phyloP scores from a whole-genome alignment of 768 basidiomycete species.

The Leccinum ochraceum region DNA sequence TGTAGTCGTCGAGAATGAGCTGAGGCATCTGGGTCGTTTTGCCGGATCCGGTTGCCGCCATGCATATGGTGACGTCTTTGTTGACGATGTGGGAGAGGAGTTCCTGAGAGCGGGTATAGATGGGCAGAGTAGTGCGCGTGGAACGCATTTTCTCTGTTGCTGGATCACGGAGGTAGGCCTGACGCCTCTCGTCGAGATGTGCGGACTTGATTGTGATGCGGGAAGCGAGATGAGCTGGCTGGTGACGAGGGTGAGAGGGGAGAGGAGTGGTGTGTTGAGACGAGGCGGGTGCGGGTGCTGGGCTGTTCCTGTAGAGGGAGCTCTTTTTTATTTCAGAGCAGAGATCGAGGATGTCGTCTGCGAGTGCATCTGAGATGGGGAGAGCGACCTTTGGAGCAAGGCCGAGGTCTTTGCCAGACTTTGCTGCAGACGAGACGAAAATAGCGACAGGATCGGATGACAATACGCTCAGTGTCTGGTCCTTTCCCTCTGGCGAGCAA shows the following conservation, averaged over 20 bases:
- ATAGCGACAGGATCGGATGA: too few species aligned
- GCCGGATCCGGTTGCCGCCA: slow-evolving; percentile 90
- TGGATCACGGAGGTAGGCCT: slow-evolving; percentile 63
- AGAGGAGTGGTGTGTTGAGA: slow-evolving; percentile 9
- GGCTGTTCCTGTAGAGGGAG: slow-evolving; percentile 65
- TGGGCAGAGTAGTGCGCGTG: slow-evolving; percentile 69
- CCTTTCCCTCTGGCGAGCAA: too few species aligned
- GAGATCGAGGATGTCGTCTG: slow-evolving; percentile 71
- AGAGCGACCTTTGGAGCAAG: slow-evolving; percentile 73
- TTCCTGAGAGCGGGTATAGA: slow-evolving; percentile 65
- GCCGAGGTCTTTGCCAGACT: slow-evolving; percentile 67
- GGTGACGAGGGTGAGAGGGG: slow-evolving; percentile 27
- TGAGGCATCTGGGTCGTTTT: slow-evolving; percentile 97
- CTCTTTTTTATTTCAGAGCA: slow-evolving; percentile 65
- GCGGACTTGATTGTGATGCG: slow-evolving; percentile 52
- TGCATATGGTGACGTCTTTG: slow-evolving; percentile 85
- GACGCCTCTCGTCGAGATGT: slow-evolving; percentile 52
- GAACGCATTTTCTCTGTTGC: slow-evolving; percentile 63
- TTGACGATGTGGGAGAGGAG: slow-evolving; percentile 67
- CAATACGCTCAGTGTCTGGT: too few species aligned
- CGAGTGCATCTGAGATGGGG: slow-evolving; percentile 59
- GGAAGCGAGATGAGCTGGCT: slow-evolving; percentile 32
- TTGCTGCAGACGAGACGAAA: slow-evolving; percentile 39
- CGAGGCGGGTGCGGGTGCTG: slow-evolving; percentile 35
- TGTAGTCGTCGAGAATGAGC: slow-evolving; percentile 83